Evolutionary conservation across 345 rosid species (phyloP).

Genomic region (Euphorbia lathyris): DNA sequence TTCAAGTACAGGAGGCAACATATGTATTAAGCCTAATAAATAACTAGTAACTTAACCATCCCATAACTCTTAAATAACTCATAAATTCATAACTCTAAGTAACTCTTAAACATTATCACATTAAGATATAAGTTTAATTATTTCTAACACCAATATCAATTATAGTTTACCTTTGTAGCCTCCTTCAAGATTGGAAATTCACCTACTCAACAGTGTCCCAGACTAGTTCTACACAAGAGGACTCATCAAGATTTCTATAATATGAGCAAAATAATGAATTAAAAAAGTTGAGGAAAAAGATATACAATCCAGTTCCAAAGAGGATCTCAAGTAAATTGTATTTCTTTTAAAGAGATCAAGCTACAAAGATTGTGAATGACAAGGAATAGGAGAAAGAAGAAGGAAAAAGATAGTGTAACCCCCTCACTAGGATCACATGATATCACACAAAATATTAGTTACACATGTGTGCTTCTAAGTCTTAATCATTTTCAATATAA

Average conservation of each 20-base stretch:
- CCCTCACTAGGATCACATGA: too few relatives aligned
- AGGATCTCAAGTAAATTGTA: conserved; percentile 41
- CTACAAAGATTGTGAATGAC: neutral
- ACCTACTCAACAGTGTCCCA: conserved; percentile 10
- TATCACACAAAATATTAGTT: too few relatives aligned
- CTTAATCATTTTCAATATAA: too few relatives aligned
- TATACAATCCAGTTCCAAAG: conserved; percentile 52
- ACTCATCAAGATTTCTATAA: conserved; percentile 20
- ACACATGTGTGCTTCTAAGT: too few relatives aligned
- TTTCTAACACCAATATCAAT: too few relatives aligned
- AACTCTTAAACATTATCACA: too few relatives aligned
- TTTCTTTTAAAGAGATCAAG: conserved; percentile 51
- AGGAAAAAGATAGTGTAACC: conserved; percentile 57
- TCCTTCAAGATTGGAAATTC: neutral
- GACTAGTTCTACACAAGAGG: conserved; percentile 5
- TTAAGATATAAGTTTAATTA: too few relatives aligned
- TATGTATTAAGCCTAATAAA: too few relatives aligned
- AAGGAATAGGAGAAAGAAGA: conserved; percentile 33
- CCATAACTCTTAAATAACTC: too few relatives aligned
- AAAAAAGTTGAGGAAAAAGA: conserved; percentile 50
- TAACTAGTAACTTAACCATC: too few relatives aligned
- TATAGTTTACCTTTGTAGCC: conserved; percentile 7
- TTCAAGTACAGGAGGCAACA: too few relatives aligned
- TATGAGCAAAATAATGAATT: conserved; percentile 39
- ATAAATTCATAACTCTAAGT: too few relatives aligned